Base-by-base conservation (phyloP, 2,329 filamentous ascomycete genomes). In the Paraphaeosphaeria sporulosa region DNA sequence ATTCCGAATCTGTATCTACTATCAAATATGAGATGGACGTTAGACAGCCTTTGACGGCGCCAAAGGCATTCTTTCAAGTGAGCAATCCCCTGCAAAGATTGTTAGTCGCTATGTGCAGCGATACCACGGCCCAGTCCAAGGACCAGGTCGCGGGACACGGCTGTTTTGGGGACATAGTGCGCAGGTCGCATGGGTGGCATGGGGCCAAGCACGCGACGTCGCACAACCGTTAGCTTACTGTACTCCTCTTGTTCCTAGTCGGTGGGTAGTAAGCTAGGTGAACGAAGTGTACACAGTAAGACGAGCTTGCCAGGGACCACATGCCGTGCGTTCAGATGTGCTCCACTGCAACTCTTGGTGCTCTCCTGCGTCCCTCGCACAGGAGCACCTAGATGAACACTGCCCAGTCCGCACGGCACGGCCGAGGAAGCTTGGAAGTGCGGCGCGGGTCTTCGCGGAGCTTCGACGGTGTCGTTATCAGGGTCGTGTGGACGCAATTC, bases 401-500 rank as follows among this genome's bases (percentile, higher is more conserved):
- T 9, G 25, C 47, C 27, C 47, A 25, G 47, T 36, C 47, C 47
- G 30, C 13, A 17, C 10, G 27, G 4, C 21, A 19, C 17, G 51
- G 51, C 51, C 51, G 38, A 54, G 51, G 46, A 50, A 50, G 40
- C 53, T 55, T 55, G 54, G 25, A 42, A 13, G 27, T 32, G 43
- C 42, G 44, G 27, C 17, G 21, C 25, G 52, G 10, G 43, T 21
- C 52, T 47, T 55, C 21, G 52, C 6, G 42, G 25, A n/a, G 53
- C 30, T 55, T 47, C 19, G 49, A n/a, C 13, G 49, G 7, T 10
- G 48, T 51, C 25, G 48, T 48, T 55, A 55, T 55, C 53, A 12
- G 3, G 17, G 17, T 19, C 38, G 48, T 38, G 51, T 54, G n/a
- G 38, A 44, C 17, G 38, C 21, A 6, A 19, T 13, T 42, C 34